Conservation (phyloP, 768 basidiomycete species). For the Boletus sensibilis region DNA sequence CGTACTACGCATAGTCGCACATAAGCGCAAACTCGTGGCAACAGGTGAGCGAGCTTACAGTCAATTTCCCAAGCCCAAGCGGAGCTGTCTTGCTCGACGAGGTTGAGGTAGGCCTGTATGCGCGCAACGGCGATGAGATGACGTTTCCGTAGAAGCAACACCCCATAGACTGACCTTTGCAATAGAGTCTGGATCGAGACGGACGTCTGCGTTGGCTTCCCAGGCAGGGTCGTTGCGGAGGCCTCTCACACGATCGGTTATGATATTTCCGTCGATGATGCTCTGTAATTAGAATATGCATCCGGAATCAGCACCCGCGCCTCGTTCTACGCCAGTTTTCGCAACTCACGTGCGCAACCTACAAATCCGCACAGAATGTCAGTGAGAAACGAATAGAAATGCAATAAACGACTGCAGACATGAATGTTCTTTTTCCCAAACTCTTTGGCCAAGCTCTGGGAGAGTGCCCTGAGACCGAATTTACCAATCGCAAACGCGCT, state of each 20-base stretch:
- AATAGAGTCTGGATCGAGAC: conserved; percentile 65
- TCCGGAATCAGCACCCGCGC: neutral
- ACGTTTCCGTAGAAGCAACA: neutral
- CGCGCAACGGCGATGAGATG: neutral
- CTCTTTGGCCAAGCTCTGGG: conserved; percentile 73
- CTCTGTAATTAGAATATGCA: conserved; percentile 37
- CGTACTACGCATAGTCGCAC: conserved; percentile 35
- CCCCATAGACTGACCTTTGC: conserved; percentile 49
- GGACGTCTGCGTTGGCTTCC: conserved; percentile 44
- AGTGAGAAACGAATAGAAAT: neutral
- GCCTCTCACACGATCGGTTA: conserved; percentile 38
- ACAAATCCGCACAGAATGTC: neutral
- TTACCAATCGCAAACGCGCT: conserved; percentile 66
- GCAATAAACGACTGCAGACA: conserved; percentile 33
- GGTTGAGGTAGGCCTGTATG: conserved; percentile 59
- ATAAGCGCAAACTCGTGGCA: neutral
- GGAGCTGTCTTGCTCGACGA: conserved; percentile 66
- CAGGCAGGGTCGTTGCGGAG: conserved; percentile 36
- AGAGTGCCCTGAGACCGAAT: conserved; percentile 58
- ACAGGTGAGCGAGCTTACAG: conserved; percentile 42
- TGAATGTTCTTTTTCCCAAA: conserved; percentile 75
- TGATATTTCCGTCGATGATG: conserved; percentile 65
- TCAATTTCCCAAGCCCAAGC: conserved; percentile 82
- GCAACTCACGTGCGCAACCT: conserved; percentile 65
- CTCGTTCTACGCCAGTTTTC: neutral